A percentile compares a stretch with the other conserved stretches of the same genome.
Conservation (phyloP, 2,329 filamentous ascomycete genomes). For the Sordariomycetes sp. region DNA sequence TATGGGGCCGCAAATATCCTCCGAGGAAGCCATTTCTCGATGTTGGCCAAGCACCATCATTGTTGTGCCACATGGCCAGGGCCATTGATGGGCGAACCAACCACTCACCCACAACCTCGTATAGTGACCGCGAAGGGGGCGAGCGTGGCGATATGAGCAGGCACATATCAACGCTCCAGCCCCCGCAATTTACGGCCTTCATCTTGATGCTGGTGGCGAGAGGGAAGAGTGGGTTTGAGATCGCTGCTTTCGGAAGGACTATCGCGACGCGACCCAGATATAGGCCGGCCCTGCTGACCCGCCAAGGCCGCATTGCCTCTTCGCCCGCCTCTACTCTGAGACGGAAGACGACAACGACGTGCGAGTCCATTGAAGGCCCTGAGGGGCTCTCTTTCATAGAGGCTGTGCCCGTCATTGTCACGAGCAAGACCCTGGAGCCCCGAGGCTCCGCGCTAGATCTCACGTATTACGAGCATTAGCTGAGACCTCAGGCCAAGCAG, state of each 20-base stretch:
- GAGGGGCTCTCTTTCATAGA: no score
- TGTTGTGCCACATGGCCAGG: neutral
- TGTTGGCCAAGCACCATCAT: neutral
- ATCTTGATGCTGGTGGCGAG: neutral
- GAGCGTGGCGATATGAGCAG: neutral
- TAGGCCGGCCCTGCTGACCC: neutral
- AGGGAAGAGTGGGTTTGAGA: neutral
- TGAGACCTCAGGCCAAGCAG: no score
- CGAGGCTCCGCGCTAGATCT: no score
- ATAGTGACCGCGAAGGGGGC: neutral
- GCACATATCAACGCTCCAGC: neutral
- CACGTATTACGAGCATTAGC: no score
- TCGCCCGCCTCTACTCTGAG: no score
- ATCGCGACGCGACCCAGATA: neutral
- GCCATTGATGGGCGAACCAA: neutral
- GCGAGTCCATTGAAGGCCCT: no score
- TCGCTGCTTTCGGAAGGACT: neutral
- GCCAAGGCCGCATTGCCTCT: no score
- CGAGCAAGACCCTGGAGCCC: no score
- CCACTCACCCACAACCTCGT: neutral
- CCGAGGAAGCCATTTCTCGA: neutral
- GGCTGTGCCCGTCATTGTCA: no score
- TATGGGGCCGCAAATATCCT: neutral
- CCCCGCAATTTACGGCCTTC: neutral
- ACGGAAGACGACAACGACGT: no score